Evolutionary conservation across 2,329 filamentous ascomycete genomes (phyloP), one percentile per base, ranked within the genome.

Genomic region (Aspergillus pseudotamarii): DNA sequence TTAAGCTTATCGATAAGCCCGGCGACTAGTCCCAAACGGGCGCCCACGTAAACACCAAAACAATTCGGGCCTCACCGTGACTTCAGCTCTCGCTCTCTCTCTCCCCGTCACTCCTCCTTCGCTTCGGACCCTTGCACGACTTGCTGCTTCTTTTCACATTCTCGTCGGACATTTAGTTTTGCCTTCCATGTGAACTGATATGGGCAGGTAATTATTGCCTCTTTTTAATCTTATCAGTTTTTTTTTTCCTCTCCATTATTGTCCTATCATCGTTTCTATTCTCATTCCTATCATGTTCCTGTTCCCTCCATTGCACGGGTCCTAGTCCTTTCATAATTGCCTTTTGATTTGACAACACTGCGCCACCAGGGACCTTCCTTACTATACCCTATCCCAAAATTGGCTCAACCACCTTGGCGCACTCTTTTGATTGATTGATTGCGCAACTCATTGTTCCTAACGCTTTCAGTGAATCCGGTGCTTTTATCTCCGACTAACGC

Each of bases 1-100:
- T 74, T 77, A 78, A 78, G 76, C 76, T 79, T 79, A 79, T 79
- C 77, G 77, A 79, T 79, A 79, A 76, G 68, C 53, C 65, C 56
- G 23, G 32, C 43, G 71, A 65, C 78, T 79, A 79, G 70, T 62
- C 78, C 77, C 41, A 59, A 78, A 75, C 26, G 50, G 69, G 75
- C 28, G 64, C 69, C 67, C 69, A 73, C 66, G 76, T 79, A 79
- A 80, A 79, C 77, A 71, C 64, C 66, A 66, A 70, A 75, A 72
- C 72, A 65, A 64, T 68, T 76, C 71, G 72, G 75, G 74, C 73
- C 73, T 77, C 75, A 76, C 74, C 74, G 73, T 72, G 62, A 62
- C 64, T 38, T 63, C 50, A 60, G 54, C 58, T 64, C 63, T 61
- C 59, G 66, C 59, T 62, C 43, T 57, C 30, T 41, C 56, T 63